These are phyloP conservation scores for Anthracocystis walkeri DNA, from an alignment of 1,284 basidiomycete genomes.

Conservation along the genomic window DNA sequence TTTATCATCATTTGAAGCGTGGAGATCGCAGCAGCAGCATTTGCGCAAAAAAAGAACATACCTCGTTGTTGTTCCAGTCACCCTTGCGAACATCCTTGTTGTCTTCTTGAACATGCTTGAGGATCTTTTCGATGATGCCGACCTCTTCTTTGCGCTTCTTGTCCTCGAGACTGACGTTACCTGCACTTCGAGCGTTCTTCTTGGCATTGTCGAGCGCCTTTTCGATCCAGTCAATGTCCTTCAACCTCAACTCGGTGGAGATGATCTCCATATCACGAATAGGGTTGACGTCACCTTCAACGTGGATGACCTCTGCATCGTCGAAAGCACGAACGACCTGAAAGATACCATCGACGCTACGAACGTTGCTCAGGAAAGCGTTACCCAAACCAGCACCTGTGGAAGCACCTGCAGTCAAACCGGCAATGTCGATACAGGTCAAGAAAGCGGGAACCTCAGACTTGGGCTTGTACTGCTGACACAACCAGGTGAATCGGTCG, in stretches of 20 bases:
- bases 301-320: conserved; percentile 98
- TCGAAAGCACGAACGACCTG: conserved; percentile 98
- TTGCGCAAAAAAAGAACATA: conserved; percentile 70
- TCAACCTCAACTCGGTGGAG: conserved; percentile 80
- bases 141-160: conserved; percentile 97
- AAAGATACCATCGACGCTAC: conserved; percentile 99
- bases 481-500: conserved; percentile 92
- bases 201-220: conserved; percentile 80
- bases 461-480: conserved; percentile 87
- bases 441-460: conserved; percentile 91
- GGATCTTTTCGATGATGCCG: conserved; percentile 83
- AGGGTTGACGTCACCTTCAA: conserved; percentile 97
- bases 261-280: conserved; percentile 98
- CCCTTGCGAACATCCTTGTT: conserved; percentile 92
- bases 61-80: conserved; percentile 98
- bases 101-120: conserved; percentile 83
- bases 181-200: conserved; percentile 70
- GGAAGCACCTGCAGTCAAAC: conserved; percentile 93
- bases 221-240: conserved; percentile 99
- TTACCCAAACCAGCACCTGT: conserved; percentile 98
- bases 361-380: conserved; percentile 95
- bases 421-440: conserved; percentile 99
- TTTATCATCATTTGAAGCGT: conserved; percentile 77
- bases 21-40: conserved; percentile 4
- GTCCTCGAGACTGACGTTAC: conserved; percentile 86